phyloP scores from a whole-genome alignment of 768 basidiomycete genomes.

The Coprinopsis strossmayeri region DNA sequence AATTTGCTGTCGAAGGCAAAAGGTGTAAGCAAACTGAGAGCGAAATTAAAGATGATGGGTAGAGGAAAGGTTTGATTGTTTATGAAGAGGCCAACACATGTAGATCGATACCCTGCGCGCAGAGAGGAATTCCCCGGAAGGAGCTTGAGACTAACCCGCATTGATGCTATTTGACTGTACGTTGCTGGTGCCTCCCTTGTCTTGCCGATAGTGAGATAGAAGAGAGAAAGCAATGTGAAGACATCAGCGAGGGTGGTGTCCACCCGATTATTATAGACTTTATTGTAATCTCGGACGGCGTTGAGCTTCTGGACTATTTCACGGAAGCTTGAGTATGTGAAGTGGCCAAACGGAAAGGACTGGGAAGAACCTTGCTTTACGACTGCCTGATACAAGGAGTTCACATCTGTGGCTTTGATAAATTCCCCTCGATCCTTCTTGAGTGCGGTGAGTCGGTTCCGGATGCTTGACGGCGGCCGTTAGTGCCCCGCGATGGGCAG shows the following conservation, averaged over 20 bases:
- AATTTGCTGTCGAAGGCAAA: conserved; percentile 62
- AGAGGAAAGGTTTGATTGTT: conserved; percentile 12
- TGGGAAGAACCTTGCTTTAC: conserved; percentile 78
- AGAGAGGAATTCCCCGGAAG: conserved; percentile 5
- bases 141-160: conserved; percentile 65
- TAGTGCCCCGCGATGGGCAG: conserved; percentile 13
- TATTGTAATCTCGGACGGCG: conserved; percentile 76
- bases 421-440: conserved; percentile 91
- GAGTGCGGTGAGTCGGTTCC: conserved; percentile 89
- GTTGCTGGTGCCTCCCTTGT: conserved; percentile 91
- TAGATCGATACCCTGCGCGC: neutral
- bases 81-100: neutral
- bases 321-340: neutral
- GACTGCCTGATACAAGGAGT: conserved; percentile 85
- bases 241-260: conserved; percentile 96
- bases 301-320: conserved; percentile 80
- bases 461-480: conserved; percentile 51
- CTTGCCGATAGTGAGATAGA: conserved; percentile 97
- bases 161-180: conserved; percentile 93
- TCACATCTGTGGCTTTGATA: conserved; percentile 90
- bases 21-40: conserved; percentile 12
- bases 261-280: conserved; percentile 77
- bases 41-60: conserved; percentile 1
- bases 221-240: conserved; percentile 89
- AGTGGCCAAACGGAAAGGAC: neutral